Conservation (phyloP, 345 rosid species). For the Sisymbrium irio region DNA sequence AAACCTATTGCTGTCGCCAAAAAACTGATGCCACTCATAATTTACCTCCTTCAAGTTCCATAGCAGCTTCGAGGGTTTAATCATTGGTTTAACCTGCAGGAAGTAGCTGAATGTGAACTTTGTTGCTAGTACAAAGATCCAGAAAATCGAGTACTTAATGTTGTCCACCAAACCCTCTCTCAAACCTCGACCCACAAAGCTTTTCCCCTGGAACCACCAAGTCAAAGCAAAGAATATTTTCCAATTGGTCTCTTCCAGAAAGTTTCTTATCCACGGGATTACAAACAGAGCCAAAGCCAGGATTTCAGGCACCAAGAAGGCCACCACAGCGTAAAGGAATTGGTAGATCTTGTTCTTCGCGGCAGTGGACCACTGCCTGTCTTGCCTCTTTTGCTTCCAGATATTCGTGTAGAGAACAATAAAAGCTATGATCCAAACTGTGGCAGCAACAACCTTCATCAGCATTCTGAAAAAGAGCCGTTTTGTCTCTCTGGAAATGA, state of each 20-base stretch:
- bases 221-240: constrained; percentile 58
- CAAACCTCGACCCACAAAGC: constrained; percentile 80
- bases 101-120: constrained; percentile 82
- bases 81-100: constrained; percentile 84
- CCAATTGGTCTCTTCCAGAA: constrained; percentile 90
- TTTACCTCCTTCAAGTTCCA: constrained; percentile 40
- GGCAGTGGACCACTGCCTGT: constrained; percentile 46
- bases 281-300: constrained; percentile 75
- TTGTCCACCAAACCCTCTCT: constrained; percentile 82
- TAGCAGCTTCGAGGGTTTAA: constrained; percentile 57
- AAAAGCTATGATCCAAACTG: constrained; percentile 67
- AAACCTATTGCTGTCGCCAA: constrained; percentile 57
- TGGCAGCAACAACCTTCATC: constrained; percentile 63
- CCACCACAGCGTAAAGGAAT: constrained; percentile 64
- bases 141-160: constrained; percentile 72
- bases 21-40: constrained; percentile 74
- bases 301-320: constrained; percentile 69
- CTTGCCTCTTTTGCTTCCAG: constrained; percentile 67
- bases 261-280: constrained; percentile 89
- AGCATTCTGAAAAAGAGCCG: constrained; percentile 74
- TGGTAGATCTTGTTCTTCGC: constrained; percentile 47
- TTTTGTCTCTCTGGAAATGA: constrained; percentile 76
- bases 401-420: constrained; percentile 64
- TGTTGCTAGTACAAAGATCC: constrained; percentile 77
- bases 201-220: constrained; percentile 84